Conservation (phyloP, 2,329 filamentous ascomycete species). For the Escovopsis sp. region DNA sequence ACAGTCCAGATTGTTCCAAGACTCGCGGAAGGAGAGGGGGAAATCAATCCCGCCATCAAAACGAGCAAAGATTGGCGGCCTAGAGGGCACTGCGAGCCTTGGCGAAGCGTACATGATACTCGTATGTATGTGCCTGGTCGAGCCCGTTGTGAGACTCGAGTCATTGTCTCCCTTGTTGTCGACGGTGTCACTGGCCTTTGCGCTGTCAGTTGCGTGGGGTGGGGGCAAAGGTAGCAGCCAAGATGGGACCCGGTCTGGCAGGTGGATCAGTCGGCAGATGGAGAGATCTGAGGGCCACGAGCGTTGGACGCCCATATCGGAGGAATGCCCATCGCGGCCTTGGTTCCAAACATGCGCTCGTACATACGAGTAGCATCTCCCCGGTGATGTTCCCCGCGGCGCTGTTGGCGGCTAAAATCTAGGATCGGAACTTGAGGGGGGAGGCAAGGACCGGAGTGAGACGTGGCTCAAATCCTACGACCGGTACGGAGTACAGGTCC, state of each 20-base stretch:
- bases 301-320: too few species aligned
- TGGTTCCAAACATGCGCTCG: too few species aligned
- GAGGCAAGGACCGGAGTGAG: conserved; percentile 2
- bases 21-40: background rate
- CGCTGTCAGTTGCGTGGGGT: too few species aligned
- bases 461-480: background rate
- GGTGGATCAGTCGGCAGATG: too few species aligned
- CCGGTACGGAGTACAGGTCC: background rate
- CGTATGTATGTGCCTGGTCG: too few species aligned
- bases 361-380: background rate
- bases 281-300: too few species aligned
- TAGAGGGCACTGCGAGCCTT: background rate
- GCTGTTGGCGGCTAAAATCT: conserved; percentile 5
- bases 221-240: too few species aligned
- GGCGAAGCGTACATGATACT: background rate
- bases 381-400: background rate
- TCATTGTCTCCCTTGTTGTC: background rate
- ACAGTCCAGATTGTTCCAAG: too few species aligned
- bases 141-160: too few species aligned
- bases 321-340: too few species aligned
- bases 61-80: conserved; percentile 1
- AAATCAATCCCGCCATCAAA: background rate
- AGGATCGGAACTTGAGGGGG: conserved; percentile 1
- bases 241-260: too few species aligned
- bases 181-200: background rate